phyloP scores from a whole-genome alignment of 345 rosid genomes.

The Linum tenue region DNA sequence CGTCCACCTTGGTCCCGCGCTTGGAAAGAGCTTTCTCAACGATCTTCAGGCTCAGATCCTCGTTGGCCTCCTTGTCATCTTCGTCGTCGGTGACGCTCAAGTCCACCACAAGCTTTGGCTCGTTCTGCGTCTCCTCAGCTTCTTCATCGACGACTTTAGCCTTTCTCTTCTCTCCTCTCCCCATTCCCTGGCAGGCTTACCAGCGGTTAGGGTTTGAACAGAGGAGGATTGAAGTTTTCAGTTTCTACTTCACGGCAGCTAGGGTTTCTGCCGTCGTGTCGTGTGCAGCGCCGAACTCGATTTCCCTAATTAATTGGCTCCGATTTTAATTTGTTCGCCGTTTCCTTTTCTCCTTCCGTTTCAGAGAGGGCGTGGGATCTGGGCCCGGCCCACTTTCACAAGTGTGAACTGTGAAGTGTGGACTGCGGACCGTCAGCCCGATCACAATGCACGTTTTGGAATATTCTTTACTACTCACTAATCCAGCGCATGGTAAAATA shows the following conservation, averaged over 20 bases:
- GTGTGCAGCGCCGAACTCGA: background rate
- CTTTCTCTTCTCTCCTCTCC: constrained; percentile 25
- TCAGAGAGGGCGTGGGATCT: too few species aligned
- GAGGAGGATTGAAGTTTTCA: background rate
- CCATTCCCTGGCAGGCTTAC: constrained; percentile 20
- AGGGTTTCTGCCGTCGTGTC: background rate
- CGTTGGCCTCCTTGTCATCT: constrained; percentile 67
- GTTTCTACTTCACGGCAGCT: background rate
- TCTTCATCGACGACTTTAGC: constrained; percentile 26
- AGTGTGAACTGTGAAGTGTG: too few species aligned
- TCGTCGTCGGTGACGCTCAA: constrained; percentile 12
- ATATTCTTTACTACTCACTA: too few species aligned
- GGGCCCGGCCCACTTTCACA: too few species aligned
- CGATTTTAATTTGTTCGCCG: too few species aligned
- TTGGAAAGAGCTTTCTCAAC: constrained; percentile 56
- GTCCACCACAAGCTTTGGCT: constrained; percentile 2
- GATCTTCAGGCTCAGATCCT: constrained; percentile 70
- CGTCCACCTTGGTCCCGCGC: constrained; percentile 27
- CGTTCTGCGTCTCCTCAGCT: constrained; percentile 17
- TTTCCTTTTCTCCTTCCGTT: too few species aligned
- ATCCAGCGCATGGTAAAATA: too few species aligned
- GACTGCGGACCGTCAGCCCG: too few species aligned
- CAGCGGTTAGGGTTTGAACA: background rate
- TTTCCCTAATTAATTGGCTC: too few species aligned
- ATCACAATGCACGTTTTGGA: too few species aligned